phyloP scores from a whole-genome alignment of 257 asterid genomes.

The Ligustrum vulgare region DNA sequence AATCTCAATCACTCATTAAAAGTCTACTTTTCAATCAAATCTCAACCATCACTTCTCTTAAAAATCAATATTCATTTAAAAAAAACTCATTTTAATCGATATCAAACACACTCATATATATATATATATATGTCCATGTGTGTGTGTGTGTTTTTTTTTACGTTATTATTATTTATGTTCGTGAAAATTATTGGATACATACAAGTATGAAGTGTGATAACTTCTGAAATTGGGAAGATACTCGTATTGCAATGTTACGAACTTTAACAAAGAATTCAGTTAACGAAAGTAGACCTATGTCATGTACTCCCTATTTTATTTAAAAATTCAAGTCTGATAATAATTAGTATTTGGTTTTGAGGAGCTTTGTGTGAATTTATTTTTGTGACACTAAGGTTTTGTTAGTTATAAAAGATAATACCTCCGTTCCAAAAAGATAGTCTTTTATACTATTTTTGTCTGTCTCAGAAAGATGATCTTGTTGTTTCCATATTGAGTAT shows the following conservation, averaged over 20 bases:
- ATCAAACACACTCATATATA: too few species aligned
- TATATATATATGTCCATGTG: not conserved
- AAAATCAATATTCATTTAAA: too few species aligned
- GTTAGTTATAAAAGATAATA: not conserved
- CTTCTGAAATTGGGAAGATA: not conserved
- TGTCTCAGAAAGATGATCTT: too few species aligned
- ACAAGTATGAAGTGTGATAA: not conserved
- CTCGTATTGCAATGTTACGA: not conserved
- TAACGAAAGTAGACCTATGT: not conserved
- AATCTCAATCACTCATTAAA: too few species aligned
- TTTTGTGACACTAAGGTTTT: not conserved
- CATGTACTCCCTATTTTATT: not conserved
- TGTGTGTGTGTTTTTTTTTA: not conserved
- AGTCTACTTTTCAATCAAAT: too few species aligned
- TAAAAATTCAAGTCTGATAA: not conserved
- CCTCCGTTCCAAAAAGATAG: too few species aligned
- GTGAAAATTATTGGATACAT: not conserved
- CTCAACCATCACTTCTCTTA: too few species aligned
- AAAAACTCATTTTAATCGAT: too few species aligned
- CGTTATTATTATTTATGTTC: slow-evolving; percentile 2
- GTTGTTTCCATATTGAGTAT: too few species aligned
- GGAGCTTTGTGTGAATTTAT: not conserved
- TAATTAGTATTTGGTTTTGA: not conserved
- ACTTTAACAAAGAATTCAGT: not conserved
- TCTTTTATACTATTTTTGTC: too few species aligned